Conservation (phyloP, 169 alveolate genomes). For the Cryptosporidium ryanae region DNA sequence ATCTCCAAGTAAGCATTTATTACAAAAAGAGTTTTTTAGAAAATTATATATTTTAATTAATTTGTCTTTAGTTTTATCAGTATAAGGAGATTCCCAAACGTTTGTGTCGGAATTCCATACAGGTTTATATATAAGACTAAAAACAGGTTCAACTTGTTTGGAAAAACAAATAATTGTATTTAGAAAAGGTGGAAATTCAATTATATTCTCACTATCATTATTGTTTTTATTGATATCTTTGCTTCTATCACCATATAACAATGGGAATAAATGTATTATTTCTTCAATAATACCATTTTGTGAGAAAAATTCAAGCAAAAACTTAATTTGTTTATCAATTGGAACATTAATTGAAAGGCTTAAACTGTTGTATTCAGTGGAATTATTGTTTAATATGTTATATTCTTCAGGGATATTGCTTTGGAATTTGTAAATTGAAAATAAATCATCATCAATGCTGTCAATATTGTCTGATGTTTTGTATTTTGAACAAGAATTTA, state of each 20-base stretch:
- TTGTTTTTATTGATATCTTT: not conserved
- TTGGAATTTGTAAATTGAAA: conserved; percentile 37
- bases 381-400: not conserved
- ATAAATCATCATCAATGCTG: not conserved
- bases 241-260: too few species aligned
- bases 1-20: not conserved
- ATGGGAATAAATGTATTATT: conserved; percentile 40
- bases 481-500: conserved; percentile 4
- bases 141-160: not conserved
- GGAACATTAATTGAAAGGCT: not conserved
- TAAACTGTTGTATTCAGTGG: too few species aligned
- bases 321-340: conserved; percentile 7
- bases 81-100: conserved; percentile 18
- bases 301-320: conserved; percentile 19
- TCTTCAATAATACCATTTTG: conserved; percentile 46
- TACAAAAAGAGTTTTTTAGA: conserved; percentile 10
- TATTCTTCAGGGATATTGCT: conserved; percentile 25
- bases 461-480: too few species aligned
- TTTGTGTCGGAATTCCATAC: conserved; percentile 16
- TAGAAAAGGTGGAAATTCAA: conserved; percentile 23
- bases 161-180: conserved; percentile 41
- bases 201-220: not conserved
- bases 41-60: not conserved
- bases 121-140: conserved; percentile 16
- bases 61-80: not conserved